Evolutionary conservation across 257 asterid genomes (phyloP).

Genomic region (Nicotiana tomentosiformis): DNA sequence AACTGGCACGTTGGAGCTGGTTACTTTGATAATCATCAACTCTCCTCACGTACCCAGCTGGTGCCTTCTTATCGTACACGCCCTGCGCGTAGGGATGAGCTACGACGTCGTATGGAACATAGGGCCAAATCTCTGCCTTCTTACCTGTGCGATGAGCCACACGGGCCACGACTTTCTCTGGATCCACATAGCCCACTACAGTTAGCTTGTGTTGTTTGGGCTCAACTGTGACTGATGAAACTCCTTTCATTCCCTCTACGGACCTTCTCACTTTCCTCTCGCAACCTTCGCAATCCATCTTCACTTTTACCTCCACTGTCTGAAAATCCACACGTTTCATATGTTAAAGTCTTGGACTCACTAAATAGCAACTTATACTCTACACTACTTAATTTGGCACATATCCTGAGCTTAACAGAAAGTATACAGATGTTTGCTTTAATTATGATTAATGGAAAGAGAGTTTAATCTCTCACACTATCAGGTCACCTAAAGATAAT

Average conservation of each 20-base stretch:
- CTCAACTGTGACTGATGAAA: slow-evolving; percentile 54
- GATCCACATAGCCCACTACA: slow-evolving; percentile 79
- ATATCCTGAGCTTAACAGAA: background rate
- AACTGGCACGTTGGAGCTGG: slow-evolving; percentile 79
- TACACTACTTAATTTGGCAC: background rate
- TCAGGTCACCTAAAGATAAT: too few relatives aligned
- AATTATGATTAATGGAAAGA: background rate
- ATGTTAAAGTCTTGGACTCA: too few relatives aligned
- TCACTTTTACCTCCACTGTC: slow-evolving; percentile 94
- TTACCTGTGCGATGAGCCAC: slow-evolving; percentile 90
- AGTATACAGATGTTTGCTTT: background rate
- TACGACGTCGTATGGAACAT: slow-evolving; percentile 89
- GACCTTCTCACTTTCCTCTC: slow-evolving; percentile 80
- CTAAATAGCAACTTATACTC: background rate
- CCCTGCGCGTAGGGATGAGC: slow-evolving; percentile 93
- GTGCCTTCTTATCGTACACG: slow-evolving; percentile 82
- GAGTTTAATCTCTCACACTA: background rate
- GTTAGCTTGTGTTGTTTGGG: slow-evolving; percentile 89
- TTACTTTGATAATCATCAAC: slow-evolving; percentile 23
- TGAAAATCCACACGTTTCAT: slow-evolving; percentile 5
- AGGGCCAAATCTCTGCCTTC: slow-evolving; percentile 94
- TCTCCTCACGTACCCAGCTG: slow-evolving; percentile 80
- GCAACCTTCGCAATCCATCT: slow-evolving; percentile 95
- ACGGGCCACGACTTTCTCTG: slow-evolving; percentile 76
- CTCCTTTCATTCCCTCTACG: slow-evolving; percentile 96